Base-by-base conservation (phyloP, 495 filamentous ascomycete genomes). In the Aspergillus steynii region DNA sequence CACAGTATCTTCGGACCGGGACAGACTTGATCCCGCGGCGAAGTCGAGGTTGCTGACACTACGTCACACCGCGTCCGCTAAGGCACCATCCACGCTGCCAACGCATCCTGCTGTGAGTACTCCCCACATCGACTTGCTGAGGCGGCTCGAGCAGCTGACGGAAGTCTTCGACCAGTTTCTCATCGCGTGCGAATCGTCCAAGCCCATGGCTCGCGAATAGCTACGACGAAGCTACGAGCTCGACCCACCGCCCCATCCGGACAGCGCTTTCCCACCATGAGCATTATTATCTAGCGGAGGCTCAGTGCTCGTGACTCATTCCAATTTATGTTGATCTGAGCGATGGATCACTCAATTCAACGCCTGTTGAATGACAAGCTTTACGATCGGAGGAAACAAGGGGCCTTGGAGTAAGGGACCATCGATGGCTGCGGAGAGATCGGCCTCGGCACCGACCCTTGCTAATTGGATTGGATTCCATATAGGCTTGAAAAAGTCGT, bases 351-450 rank as follows among this genome's bases (percentile, higher is more conserved):
- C 65, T 87, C 86, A 72, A 86, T 96, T 70, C 91, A 96, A 76
- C 90, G 94, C 64, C 82, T 91, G 65, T 85, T 99, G 72, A 96
- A 93, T 71, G 96, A 99, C 76, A 98, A 97, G 85, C 87, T 97
- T 63, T 99, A 99, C 70, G 96, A 99, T 62, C 95, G 93, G 79
- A 86, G 96, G 70, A 98, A 98, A 74, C 87, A 92, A 66, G 96
- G 96, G 49, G 96, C 96, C 64, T 84, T 99, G 37, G 96, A 99
- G 96, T 98, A 87, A 68, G 92, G 80, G 55, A 15, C 1, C 37
- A 32, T 49, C 31, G 14, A 46, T 25, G 4, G 10, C 46, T n/a
- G 50, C 12, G 50, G 27, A 55, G 50, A 34, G 37, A 27, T 25
- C 26, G 20, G 31, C 29, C 46, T 32, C 42, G 8, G 27, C 25